Evolutionary conservation across 495 filamentous ascomycete genomes (phyloP).

Genomic region (Aspergillus ellipticus): DNA sequence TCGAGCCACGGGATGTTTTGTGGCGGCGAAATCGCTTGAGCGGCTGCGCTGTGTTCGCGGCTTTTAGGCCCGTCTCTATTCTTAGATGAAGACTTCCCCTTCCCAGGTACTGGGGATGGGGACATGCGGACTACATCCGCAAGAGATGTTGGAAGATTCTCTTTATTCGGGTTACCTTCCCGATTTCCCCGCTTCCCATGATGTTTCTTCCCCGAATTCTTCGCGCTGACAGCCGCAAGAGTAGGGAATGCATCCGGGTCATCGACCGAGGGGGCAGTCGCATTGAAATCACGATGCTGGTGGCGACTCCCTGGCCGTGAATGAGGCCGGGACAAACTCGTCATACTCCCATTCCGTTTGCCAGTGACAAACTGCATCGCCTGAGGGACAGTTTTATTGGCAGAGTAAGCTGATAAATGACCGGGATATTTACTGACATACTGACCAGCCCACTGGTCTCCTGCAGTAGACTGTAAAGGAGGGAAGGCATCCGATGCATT

Average conservation of each 20-base stretch:
- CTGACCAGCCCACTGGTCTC: conserved; percentile 59
- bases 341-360: conserved; percentile 49
- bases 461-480: conserved; percentile 53
- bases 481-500: conserved; percentile 76
- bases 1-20: conserved; percentile 97
- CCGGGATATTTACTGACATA: conserved; percentile 39
- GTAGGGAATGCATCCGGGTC: conserved; percentile 96
- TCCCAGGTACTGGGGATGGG: conserved; percentile 63
- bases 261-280: conserved; percentile 74
- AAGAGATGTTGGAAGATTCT: conserved; percentile 72
- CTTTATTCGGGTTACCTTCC: conserved; percentile 49
- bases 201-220: conserved; percentile 75
- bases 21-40: conserved; percentile 77
- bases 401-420: conserved; percentile 29
- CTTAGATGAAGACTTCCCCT: conserved; percentile 46
- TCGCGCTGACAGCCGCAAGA: conserved; percentile 75
- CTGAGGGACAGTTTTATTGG: conserved; percentile 24
- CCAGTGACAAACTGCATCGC: conserved; percentile 36
- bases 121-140: conserved; percentile 95
- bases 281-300: conserved; percentile 62
- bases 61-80: conserved; percentile 44
- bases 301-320: conserved; percentile 88
- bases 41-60: conserved; percentile 75
- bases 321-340: conserved; percentile 52
- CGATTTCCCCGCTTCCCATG: conserved; percentile 77